Conservation (phyloP, 495 filamentous ascomycete species). For the Amorphotheca resinae region DNA sequence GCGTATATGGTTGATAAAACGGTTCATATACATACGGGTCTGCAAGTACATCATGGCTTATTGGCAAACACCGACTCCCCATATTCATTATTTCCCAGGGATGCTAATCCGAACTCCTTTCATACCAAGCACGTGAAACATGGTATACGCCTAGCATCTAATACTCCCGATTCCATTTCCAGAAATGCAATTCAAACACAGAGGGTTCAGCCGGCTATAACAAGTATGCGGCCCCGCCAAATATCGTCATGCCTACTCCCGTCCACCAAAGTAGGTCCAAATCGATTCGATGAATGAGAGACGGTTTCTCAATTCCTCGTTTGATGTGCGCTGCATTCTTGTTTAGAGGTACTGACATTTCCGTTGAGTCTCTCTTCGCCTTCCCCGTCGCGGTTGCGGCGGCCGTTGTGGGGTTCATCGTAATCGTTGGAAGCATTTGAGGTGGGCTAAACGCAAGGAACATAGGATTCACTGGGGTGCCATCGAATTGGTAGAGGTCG, state of each 20-base stretch:
- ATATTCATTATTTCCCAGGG: background rate
- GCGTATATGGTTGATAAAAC: too few relatives aligned
- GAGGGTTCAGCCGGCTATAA: too few relatives aligned
- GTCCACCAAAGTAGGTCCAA: conserved; percentile 58
- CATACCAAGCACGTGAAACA: too few relatives aligned
- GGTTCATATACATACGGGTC: too few relatives aligned
- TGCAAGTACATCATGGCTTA: conserved; percentile 1
- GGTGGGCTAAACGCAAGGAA: conserved; percentile 58
- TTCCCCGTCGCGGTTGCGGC: conserved; percentile 15
- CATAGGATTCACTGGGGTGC: conserved; percentile 58
- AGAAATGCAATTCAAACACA: too few relatives aligned
- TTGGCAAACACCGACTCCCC: conserved; percentile 2
- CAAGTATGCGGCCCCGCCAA: conserved; percentile 44
- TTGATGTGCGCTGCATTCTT: conserved; percentile 25
- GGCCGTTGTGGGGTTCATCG: conserved; percentile 44
- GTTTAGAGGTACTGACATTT: conserved; percentile 24
- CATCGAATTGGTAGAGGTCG: conserved; percentile 52
- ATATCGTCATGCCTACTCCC: conserved; percentile 51
- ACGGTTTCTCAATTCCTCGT: conserved; percentile 23
- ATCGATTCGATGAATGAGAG: conserved; percentile 29
- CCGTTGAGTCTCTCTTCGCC: conserved; percentile 10
- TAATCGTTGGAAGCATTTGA: conserved; percentile 62
- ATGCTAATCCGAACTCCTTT: conserved; percentile 1
- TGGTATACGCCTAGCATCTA: conserved; percentile 5
- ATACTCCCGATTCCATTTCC: too few relatives aligned